Conservation (phyloP, 306 rosid genomes). For the Erythrophleum fordii region DNA sequence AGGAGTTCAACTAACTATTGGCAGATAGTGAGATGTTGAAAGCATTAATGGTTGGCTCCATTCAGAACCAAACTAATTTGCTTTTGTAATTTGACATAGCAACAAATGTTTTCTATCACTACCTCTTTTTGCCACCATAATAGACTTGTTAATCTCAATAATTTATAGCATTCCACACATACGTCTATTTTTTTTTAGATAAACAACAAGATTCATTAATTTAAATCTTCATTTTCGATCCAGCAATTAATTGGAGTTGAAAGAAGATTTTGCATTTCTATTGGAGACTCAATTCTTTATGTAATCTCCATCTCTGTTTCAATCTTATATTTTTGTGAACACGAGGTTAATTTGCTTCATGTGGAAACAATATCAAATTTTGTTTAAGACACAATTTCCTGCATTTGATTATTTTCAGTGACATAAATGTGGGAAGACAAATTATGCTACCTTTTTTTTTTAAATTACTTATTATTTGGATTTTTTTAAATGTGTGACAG, state of each 20-base stretch:
- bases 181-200: neutral
- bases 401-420: neutral
- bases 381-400: neutral
- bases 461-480: too few species aligned
- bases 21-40: neutral
- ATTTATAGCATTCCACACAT: neutral
- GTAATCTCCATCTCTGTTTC: neutral
- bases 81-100: neutral
- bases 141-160: too few species aligned
- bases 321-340: neutral
- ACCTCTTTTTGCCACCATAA: neutral
- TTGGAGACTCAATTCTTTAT: neutral
- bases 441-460: neutral
- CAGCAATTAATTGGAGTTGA: neutral
- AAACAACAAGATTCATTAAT: constrained; percentile 1
- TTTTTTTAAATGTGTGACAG: neutral
- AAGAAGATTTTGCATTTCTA: neutral
- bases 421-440: neutral
- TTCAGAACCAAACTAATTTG: neutral
- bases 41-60: neutral
- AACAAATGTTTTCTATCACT: neutral
- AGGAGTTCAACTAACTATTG: too few species aligned
- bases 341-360: neutral
- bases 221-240: neutral
- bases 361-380: neutral